Evolutionary conservation across 495 filamentous ascomycete species (phyloP), one percentile per base, ranked within the genome.

Genomic region (Aspergillus nidulans): DNA sequence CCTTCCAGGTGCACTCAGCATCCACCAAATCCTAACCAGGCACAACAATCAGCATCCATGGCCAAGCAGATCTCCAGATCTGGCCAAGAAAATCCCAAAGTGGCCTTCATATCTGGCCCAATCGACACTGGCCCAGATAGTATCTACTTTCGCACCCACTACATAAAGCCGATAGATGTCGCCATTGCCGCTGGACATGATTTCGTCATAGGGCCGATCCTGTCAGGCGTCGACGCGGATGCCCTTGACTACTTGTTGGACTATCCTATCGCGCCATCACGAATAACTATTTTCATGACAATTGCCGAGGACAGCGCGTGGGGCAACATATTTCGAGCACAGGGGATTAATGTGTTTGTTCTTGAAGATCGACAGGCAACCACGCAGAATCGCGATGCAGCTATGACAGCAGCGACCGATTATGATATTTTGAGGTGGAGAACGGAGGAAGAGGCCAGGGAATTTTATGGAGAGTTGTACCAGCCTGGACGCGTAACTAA

Each of bases 61-160:
- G 30, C 30, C 15, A 6, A 34, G 15, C 8, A 13, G 9, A 13
- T 12, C 15, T 28, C 32, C 15, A 24, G 12, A 3, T 23, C 25
- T 15, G 7, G 21, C 4, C 7, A 6, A 5, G 2, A 43, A 43
- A 44, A 44, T 7, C 2, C 32, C 21, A 24, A 40, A 41, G 38
- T 20, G 23, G 64, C 67, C 8, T 69, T 67, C 56, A 68, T 69
- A 30, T 68, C 64, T 4, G 67, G 67, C n/a, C 67, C 67, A 3
- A 56, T 66, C 21, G 52, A 62, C 48, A 65, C 56, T 10, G 61
- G 64, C 6, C 46, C 57, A 15, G n/a, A 56, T 10, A 53, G 52
- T 18, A 12, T 26, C 20, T 69, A 63, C 49, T 67, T 69, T 46
- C 45, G 51, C 6, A 61, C 49, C 2, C 53, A 67, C 53, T 69